Percentiles rank a stretch among this genome's conserved stretches.
Conservation (phyloP, 306 rosid genomes). For the Cyamopsis tetragonoloba region DNA sequence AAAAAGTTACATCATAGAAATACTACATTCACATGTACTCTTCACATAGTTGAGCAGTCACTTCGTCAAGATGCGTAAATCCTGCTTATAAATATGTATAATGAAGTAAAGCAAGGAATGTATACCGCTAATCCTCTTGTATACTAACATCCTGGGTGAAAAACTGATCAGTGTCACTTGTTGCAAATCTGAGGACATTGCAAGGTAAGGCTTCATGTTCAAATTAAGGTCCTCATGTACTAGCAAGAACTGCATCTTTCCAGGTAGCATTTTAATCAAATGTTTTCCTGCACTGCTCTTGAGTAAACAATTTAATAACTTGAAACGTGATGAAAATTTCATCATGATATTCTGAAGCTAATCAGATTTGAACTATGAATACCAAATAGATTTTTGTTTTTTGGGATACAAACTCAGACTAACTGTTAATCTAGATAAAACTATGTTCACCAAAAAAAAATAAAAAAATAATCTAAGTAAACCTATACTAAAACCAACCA, state of each 20-base stretch:
- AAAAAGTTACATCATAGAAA: neutral
- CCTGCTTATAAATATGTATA: too few relatives aligned
- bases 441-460: too few relatives aligned
- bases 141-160: conserved; percentile 10
- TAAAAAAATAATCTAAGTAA: neutral
- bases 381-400: neutral
- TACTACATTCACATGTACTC: neutral
- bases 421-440: too few relatives aligned
- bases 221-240: neutral
- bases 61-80: neutral
- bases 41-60: neutral
- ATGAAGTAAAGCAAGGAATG: neutral
- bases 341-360: neutral
- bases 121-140: neutral
- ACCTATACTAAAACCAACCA: neutral
- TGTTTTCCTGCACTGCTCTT: conserved; percentile 27
- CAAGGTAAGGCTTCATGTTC: conserved; percentile 8
- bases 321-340: neutral
- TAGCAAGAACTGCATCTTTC: conserved; percentile 4
- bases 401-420: neutral
- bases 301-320: neutral
- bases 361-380: neutral
- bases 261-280: neutral
- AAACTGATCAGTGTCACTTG: neutral
- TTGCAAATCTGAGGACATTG: conserved; percentile 2